Base-by-base conservation (phyloP, 2,329 filamentous ascomycete species). In the Fusarium praegraminearum region DNA sequence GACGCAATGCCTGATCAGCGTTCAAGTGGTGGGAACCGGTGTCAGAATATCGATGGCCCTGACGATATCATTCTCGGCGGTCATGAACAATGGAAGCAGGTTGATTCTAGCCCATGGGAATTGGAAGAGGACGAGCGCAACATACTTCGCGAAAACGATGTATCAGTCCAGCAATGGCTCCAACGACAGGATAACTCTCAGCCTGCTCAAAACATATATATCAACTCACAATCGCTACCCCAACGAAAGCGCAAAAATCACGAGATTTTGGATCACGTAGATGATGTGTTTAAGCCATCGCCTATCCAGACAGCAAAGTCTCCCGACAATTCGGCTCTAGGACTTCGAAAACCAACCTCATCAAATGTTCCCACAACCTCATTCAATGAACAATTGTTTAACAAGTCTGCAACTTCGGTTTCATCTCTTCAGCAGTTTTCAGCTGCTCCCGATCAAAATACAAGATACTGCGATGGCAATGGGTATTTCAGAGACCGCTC, bases 51-150 rank as follows among this genome's bases (percentile, higher is more conserved):
- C 18, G 45, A 62, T n/a, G 46, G 52, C 40, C 38, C 24, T 46
- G 43, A 65, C 28, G 70, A 55, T 45, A 70, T 68, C 36, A 45
- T 57, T 16, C 59, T 70, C 38, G 36, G 32, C 40, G 65, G 55
- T 28, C 44, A 35, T 22, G 24, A 43, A 16, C 54, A 24, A 45
- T 69, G 61, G 60, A 61, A 38, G 15, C 18, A 41, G 20, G n/a
- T 18, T 7, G 35, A 49, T 12, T 38, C 7, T 41, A 69, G 18
- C 22, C 12, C 26, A 9, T 70, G 67, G 67, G 32, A 65, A 32
- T 20, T 49, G 41, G 40, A 43, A 20, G 55, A 70, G 18, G 28
- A 32, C 22, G 47, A 41, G 33, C 43, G 32, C 28, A 53, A 66
- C 9, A 30, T 65, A 22, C 50, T 24, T 33, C 55, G 63, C 24